These are phyloP conservation scores for Ceratocystis ficicola DNA, from an alignment of 2,329 filamentous ascomycete species.

Conservation along the genomic window DNA sequence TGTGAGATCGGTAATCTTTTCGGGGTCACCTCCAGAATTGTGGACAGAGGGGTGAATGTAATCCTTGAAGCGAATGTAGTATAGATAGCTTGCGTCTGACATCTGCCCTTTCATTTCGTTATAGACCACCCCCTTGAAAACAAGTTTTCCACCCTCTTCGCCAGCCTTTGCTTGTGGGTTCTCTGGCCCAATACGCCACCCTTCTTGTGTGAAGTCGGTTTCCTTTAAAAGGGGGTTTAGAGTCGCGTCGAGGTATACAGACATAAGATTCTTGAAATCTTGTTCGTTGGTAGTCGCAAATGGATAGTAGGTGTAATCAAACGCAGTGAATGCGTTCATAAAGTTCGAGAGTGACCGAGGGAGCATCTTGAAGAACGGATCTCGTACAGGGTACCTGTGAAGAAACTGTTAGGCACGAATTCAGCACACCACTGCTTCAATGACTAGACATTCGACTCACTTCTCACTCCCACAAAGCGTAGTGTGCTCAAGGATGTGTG, in stretches of 20 bases:
- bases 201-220: conserved; percentile 90
- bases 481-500: conserved; percentile 95
- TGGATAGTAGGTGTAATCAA: conserved; percentile 93
- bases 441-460: conserved; percentile 34
- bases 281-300: conserved; percentile 94
- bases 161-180: conserved; percentile 53
- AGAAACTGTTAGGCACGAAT: conserved; percentile 27
- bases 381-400: conserved; percentile 78
- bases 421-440: conserved; percentile 12
- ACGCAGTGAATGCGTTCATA: conserved; percentile 97
- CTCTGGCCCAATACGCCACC: conserved; percentile 90
- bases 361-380: conserved; percentile 99
- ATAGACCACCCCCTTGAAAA: conserved; percentile 97
- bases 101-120: conserved; percentile 99
- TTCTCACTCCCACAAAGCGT: conserved; percentile 92
- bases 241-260: conserved; percentile 91
- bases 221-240: conserved; percentile 79
- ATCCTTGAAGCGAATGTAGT: conserved; percentile 90
- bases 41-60: conserved; percentile 88
- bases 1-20: conserved; percentile 90
- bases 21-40: conserved; percentile 92
- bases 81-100: conserved; percentile 92
- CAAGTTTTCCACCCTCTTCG: conserved; percentile 53
- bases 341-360: conserved; percentile 97
- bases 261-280: conserved; percentile 92